phyloP scores from a whole-genome alignment of 495 filamentous ascomycete species.

The Annulohypoxylon bovei region DNA sequence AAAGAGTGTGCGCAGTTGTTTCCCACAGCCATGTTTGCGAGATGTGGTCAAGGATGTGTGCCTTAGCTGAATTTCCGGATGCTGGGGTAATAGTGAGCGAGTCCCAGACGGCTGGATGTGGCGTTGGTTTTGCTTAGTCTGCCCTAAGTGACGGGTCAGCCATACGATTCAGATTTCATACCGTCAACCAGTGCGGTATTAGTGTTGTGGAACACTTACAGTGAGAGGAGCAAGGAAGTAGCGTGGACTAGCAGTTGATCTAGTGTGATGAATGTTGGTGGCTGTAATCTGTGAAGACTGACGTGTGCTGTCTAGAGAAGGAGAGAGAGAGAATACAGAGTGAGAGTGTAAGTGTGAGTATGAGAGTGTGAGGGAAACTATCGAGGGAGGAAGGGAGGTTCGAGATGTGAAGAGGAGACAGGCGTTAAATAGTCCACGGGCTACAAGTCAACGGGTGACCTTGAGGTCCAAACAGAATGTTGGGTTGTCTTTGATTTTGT shows the following conservation, averaged over 20 bases:
- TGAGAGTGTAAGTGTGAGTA: background rate
- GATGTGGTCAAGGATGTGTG: constrained; percentile 19
- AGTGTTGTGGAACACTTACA: constrained; percentile 17
- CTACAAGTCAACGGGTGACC: constrained; percentile 28
- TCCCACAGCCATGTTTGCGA: constrained; percentile 67
- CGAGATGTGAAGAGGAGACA: constrained; percentile 8
- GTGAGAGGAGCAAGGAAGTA: constrained; percentile 3
- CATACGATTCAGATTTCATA: background rate
- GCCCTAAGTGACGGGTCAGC: constrained; percentile 22
- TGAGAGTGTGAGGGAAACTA: background rate
- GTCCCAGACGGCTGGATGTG: constrained; percentile 4
- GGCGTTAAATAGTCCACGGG: constrained; percentile 30
- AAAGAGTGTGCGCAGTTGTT: constrained; percentile 74
- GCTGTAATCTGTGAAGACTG: background rate
- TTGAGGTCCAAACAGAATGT: constrained; percentile 34
- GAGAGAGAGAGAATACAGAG: constrained; percentile 1
- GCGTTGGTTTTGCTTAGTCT: constrained; percentile 19
- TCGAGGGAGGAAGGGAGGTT: constrained; percentile 6
- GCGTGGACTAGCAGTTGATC: background rate
- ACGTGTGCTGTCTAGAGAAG: background rate
- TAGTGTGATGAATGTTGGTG: constrained; percentile 9
- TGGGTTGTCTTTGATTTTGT: constrained; percentile 40
- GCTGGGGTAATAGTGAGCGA: constrained; percentile 1
- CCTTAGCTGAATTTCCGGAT: constrained; percentile 15
- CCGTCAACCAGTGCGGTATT: background rate